Conservation (phyloP, 805 yeast species). For the Zygosaccharomyces rouxii region DNA sequence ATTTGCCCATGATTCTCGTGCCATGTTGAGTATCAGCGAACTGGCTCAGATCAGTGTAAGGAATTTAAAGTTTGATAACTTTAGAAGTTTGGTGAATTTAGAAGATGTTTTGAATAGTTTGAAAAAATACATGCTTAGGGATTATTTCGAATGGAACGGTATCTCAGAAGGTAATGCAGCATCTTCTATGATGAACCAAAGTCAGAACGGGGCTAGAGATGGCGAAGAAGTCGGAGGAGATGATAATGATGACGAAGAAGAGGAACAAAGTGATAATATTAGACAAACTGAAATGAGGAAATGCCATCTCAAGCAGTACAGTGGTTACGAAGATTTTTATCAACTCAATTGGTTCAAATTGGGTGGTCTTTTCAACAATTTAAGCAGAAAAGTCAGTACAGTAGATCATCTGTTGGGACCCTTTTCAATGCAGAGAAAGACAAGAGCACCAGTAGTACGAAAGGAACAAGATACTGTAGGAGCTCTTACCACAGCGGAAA, state of each 20-base stretch:
- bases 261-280: constrained; percentile 17
- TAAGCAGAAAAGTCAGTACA: constrained; percentile 41
- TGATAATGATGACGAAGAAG: constrained; percentile 19
- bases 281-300: constrained; percentile 17
- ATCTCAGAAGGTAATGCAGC: constrained; percentile 15
- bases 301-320: constrained; percentile 24
- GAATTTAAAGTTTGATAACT: constrained; percentile 54
- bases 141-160: constrained; percentile 23
- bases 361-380: constrained; percentile 48
- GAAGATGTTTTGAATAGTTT: constrained; percentile 43
- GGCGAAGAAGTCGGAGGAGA: constrained; percentile 21
- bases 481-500: constrained; percentile 47
- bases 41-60: constrained; percentile 62
- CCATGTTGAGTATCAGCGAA: constrained; percentile 54
- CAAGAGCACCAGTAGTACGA: constrained; percentile 29
- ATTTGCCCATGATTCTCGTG: constrained; percentile 62
- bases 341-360: constrained; percentile 55
- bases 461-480: constrained; percentile 41
- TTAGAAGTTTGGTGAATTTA: constrained; percentile 46
- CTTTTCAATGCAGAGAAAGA: constrained; percentile 53
- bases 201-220: not conserved
- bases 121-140: constrained; percentile 38
- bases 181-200: not conserved
- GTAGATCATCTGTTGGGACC: constrained; percentile 70
- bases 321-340: constrained; percentile 36